Evolutionary conservation across 306 rosid species (phyloP).

Genomic region (Castanea crenata): DNA sequence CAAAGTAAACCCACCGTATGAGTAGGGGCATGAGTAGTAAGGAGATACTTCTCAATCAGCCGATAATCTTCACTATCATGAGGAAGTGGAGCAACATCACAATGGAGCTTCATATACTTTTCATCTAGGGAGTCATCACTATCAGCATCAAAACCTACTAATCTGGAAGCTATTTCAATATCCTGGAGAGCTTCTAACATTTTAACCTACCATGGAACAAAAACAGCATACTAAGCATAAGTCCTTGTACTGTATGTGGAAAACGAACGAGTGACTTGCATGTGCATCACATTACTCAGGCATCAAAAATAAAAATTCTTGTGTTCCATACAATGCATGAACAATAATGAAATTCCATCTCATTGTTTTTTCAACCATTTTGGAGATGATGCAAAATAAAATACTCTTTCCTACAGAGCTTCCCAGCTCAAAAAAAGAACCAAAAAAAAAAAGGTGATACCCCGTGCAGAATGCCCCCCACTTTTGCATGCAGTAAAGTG

Average conservation of each 20-base stretch:
- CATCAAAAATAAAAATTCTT: not conserved
- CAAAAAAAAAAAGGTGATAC: too few species aligned
- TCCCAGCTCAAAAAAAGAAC: not conserved
- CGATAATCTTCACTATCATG: constrained; percentile 83
- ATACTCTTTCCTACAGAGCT: not conserved
- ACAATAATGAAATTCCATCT: not conserved
- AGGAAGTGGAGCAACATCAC: constrained; percentile 72
- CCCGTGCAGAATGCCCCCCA: too few species aligned
- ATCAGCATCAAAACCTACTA: constrained; percentile 88
- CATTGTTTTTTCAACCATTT: not conserved
- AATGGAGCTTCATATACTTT: constrained; percentile 78
- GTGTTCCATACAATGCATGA: too few species aligned
- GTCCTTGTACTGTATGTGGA: not conserved
- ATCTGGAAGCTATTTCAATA: constrained; percentile 94
- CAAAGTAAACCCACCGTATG: constrained; percentile 64
- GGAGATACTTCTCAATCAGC: constrained; percentile 80
- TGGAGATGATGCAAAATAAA: not conserved
- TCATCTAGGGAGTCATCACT: constrained; percentile 83
- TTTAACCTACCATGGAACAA: constrained; percentile 68
- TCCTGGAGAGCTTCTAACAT: constrained; percentile 99
- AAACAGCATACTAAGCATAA: constrained; percentile 4
- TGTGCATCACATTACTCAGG: not conserved
- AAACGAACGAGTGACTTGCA: not conserved
- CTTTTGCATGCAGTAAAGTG: too few species aligned
- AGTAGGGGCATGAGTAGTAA: constrained; percentile 91